Evolutionary conservation across 495 filamentous ascomycete genomes (phyloP).

Genomic region (Neurospora sp.): DNA sequence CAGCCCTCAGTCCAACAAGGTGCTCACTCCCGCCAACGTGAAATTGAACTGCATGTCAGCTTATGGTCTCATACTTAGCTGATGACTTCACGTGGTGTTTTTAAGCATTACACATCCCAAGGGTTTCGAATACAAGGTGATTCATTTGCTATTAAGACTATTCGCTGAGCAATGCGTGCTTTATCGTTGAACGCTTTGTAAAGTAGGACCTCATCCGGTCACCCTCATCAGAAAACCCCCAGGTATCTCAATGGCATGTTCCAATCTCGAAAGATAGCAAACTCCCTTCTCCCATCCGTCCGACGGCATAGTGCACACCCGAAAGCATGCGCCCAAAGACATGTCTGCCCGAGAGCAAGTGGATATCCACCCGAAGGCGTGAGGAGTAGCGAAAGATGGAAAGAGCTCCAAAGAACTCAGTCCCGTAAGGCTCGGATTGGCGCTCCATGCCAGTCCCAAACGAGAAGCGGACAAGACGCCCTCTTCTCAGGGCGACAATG

Average conservation of each 20-base stretch:
- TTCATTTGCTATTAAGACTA: neutral
- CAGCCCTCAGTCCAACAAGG: neutral
- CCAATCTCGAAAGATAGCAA: neutral
- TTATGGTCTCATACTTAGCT: neutral
- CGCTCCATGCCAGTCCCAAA: slow-evolving; percentile 11
- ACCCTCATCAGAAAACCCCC: neutral
- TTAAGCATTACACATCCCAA: too few relatives aligned
- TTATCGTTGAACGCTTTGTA: neutral
- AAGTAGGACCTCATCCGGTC: neutral
- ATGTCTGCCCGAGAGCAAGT: neutral
- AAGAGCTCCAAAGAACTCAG: slow-evolving; percentile 10
- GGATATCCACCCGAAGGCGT: neutral
- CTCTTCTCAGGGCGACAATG: slow-evolving; percentile 21
- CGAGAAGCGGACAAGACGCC: slow-evolving; percentile 34
- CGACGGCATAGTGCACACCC: neutral
- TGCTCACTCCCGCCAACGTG: neutral
- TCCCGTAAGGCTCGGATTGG: slow-evolving; percentile 10
- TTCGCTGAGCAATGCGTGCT: neutral
- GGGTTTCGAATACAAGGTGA: too few relatives aligned
- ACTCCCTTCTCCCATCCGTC: neutral
- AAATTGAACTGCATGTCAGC: neutral
- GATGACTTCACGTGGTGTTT: neutral
- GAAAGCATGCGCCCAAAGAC: neutral
- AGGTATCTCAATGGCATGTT: neutral
- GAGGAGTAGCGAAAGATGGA: neutral